These are phyloP conservation scores for Combretum micranthum DNA, from an alignment of 345 rosid species.

Conservation along the genomic window DNA sequence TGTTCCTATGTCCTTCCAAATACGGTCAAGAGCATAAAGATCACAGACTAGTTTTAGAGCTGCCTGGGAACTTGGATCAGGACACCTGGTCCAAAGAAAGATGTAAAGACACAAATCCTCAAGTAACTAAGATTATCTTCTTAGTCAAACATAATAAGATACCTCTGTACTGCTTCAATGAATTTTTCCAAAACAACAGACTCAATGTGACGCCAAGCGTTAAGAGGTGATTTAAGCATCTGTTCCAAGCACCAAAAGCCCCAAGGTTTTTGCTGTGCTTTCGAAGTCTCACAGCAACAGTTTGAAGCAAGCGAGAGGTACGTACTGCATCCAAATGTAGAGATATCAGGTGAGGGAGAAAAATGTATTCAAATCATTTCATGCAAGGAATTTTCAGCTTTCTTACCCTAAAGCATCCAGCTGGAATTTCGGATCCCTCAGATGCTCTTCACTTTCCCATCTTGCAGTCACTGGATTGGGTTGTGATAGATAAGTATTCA, in stretches of 20 bases:
- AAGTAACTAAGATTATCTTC: conserved; percentile 2
- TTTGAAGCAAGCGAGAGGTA: conserved; percentile 90
- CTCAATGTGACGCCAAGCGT: conserved; percentile 92
- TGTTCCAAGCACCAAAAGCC: conserved; percentile 94
- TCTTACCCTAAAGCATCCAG: conserved; percentile 93
- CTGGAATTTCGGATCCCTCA: conserved; percentile 90
- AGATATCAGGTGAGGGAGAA: background rate
- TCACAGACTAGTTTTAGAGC: conserved; percentile 87
- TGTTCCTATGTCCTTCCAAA: conserved; percentile 96
- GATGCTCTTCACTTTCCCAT: conserved; percentile 92
- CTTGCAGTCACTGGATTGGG: conserved; percentile 94
- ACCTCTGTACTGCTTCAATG: conserved; percentile 85
- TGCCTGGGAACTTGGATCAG: conserved; percentile 60
- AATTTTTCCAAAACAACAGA: conserved; percentile 85
- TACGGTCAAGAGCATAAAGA: conserved; percentile 90
- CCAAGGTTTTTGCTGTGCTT: conserved; percentile 84
- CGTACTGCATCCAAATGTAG: conserved; percentile 56
- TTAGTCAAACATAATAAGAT: conserved; percentile 14
- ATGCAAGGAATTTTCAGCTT: background rate
- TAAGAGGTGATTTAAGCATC: conserved; percentile 97
- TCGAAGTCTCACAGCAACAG: conserved; percentile 66
- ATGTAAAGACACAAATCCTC: background rate
- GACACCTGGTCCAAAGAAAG: conserved; percentile 42
- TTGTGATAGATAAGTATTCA: conserved; percentile 82
- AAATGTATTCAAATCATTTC: background rate